Conservation (phyloP, 2,329 filamentous ascomycete genomes). For the Fusarium foetens region DNA sequence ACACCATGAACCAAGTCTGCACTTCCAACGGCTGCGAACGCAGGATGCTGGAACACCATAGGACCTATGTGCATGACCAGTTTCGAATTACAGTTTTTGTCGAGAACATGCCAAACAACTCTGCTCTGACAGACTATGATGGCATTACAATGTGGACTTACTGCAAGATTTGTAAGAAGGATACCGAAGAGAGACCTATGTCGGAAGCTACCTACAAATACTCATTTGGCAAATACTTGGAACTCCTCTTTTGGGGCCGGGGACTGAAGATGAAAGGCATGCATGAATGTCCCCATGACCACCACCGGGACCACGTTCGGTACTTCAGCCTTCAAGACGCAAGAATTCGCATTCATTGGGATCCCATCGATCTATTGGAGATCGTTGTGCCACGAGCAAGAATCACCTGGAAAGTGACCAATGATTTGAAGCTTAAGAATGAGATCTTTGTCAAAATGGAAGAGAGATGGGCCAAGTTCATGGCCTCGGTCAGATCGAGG, state of each 20-base stretch:
- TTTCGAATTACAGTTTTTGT: slow-evolving; percentile 93
- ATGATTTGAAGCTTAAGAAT: slow-evolving; percentile 92
- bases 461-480: slow-evolving; percentile 85
- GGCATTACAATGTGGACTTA: slow-evolving; percentile 98
- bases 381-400: slow-evolving; percentile 90
- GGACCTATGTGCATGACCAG: slow-evolving; percentile 96
- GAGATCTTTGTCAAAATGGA: slow-evolving; percentile 86
- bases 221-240: slow-evolving; percentile 98
- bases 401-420: slow-evolving; percentile 97
- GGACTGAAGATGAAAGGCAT: slow-evolving; percentile 79
- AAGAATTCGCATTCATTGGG: slow-evolving; percentile 89
- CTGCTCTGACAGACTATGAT: slow-evolving; percentile 55
- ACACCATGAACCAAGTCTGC: slow-evolving; percentile 79
- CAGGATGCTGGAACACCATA: slow-evolving; percentile 90
- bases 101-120: slow-evolving; percentile 64
- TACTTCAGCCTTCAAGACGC: slow-evolving; percentile 92
- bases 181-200: slow-evolving; percentile 91
- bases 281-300: slow-evolving; percentile 84
- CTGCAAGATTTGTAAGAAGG: slow-evolving; percentile 90
- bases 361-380: slow-evolving; percentile 90
- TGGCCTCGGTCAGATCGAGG: slow-evolving; percentile 83
- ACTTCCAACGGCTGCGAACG: slow-evolving; percentile 86
- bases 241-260: slow-evolving; percentile 94
- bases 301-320: slow-evolving; percentile 89
- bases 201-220: slow-evolving; percentile 97